Base-by-base conservation (phyloP, 148 eudicot species). In the Vaccinium myrtillus region DNA sequence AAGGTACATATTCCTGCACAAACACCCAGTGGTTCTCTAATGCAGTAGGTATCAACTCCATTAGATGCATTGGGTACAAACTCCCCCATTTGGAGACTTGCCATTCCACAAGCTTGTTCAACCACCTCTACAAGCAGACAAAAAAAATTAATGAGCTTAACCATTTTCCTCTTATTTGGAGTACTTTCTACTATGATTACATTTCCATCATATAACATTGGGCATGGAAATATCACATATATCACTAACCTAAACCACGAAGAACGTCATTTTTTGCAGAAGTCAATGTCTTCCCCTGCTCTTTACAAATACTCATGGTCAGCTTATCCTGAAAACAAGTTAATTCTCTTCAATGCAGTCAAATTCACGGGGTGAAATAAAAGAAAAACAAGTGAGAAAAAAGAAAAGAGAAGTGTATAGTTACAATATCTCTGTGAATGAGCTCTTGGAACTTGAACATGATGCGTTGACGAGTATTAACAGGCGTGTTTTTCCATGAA, bases 361-460 rank as follows among this genome's bases (percentile, higher is more conserved):
- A 39, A 59, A 55, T 36, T 50, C 58, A 43, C 23, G 32, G 39
- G 58, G 21, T 18, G 46, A 30, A 25, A 23, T 9, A 19, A 9
- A 39, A 19, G 11, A 15, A 43, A 18, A 55, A 36, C 56, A 11
- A 54, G 46, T 1, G 73, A 25, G 73, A 25, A 25, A 25, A 67
- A 67, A 25, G 9, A n/a, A 65, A 23, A 23, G 21, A 49, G 30
- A 14, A 27, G 3, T 80, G 36, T 13, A 77, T 18, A 67, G 88
- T 88, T 85, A 93, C 95, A 75, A 89, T 88, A 86, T 93, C 93
- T 83, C 95, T 89, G 61, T 73, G 89, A 79, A 93, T 90, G 71
- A 93, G 94, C 84, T 93, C 94, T 81, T 86, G 92, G 83, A 93
- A 89, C 83, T 89, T 90, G 85, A 91, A 87, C 91, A 93, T 91